Evolutionary conservation across 495 filamentous ascomycete genomes (phyloP), one percentile per base, ranked within the genome.

Genomic region (Penicillium manginii): DNA sequence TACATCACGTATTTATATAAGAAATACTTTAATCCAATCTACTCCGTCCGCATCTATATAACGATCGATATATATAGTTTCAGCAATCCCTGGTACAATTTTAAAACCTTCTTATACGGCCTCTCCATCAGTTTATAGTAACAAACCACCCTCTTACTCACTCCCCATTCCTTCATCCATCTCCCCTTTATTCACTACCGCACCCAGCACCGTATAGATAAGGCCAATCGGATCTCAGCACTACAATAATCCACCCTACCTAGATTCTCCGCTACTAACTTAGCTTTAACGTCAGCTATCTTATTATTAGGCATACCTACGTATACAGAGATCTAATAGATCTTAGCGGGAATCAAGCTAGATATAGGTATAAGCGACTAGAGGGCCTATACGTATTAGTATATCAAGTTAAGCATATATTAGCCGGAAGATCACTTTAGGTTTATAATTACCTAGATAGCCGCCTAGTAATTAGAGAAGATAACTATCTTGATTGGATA

Each of bases 251-350:
- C 35, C 35, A 11, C 15, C 35, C 35, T 11, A 14, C 35, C 35
- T 0, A 1, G 4, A 4, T 6, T 14, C 15, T 37, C 35, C 12
- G 35, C 35, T 11, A 11, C 35, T 2, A 47, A 47, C 43, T 47
- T 47, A 15, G 43, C 17, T 1, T 47, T n/a, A 47, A 47, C 43
- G 47, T 74, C 65, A 8, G 66, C 64, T 0, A 49, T 57, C 59
- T 72, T 58, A 52, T 73, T 71, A 15, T 65, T 66, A 55, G 51
- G 55, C 17, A 69, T 58, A 33, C 63, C 60, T 17, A 60, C 51
- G 33, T 74, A 63, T 59, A 62, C 67, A 39, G 62, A 65, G 53
- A 71, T 62, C 63, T 52, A 66, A 11, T 52, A 40, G 40, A 65
- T 8, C 31, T 52, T 19, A 40, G 42, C 4, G 37, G 40, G 32